Evolutionary conservation across 257 asterid species (phyloP), one percentile per base, ranked within the genome.

Genomic region (Ilex asprella): DNA sequence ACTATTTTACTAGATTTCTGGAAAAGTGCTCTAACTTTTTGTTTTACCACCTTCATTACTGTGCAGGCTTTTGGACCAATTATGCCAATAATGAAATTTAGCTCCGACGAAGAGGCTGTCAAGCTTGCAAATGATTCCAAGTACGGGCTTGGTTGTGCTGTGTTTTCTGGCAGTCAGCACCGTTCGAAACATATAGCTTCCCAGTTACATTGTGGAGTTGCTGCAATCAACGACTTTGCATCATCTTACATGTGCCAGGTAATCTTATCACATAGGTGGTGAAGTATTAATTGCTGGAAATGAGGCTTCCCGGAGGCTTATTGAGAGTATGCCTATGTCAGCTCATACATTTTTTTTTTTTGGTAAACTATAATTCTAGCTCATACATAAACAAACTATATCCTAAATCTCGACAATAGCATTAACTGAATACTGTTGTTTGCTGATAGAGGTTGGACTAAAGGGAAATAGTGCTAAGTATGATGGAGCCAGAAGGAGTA

Each of bases 91-190:
- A 92, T 89, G 99, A 80, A 79, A 78, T 92, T 92, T 73, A 85
- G 89, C 66, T 79, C 88, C 31, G 96, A 92, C 70, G 99, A 83
- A 69, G 99, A 92, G 83, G 99, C 70, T 39, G 70, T 89, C 70
- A 76, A 55, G 70, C 93, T 92, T 55, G 99, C 97, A 63, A 92
- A 92, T 57, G 99, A 92, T 75, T 92, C 99, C 2, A 89, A 72
- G 57, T 92, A 89, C 54, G 99, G 99, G 67, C 99, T 92, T 59
- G 99, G 99, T 6, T 89, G 97, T 85, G 96, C 99, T 47, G 99
- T 92, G 27, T 92, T 92, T 76, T 92, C 99, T 16, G 97, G 99
- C 75, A 92, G 83, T 82, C 99, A 89, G 75, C 69, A 68, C 10
- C 85, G 97, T 58, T 95, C 99, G 54, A 92, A 64, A 73, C 73